Evolutionary conservation across 495 filamentous ascomycete genomes (phyloP), one percentile per base, ranked within the genome.

Genomic region (Aspergillus hancockii): DNA sequence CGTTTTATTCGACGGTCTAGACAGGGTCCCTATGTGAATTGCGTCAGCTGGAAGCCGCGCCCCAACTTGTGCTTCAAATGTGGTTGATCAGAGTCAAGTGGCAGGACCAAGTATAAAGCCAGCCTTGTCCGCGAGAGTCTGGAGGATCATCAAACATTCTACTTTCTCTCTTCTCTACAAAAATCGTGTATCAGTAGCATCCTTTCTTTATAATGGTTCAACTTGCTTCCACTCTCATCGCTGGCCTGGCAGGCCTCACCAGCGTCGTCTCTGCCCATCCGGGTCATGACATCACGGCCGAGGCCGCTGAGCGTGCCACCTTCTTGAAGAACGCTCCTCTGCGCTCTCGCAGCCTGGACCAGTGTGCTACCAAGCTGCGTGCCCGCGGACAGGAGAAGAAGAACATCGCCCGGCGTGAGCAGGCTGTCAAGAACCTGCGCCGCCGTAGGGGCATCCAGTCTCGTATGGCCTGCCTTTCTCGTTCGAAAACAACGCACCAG

Each of bases 301-400:
- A 83, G 63, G 65, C 73, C 23, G 74, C 72, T 10, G 77, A 81
- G 65, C 80, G 77, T 40, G 71, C 72, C 36, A 66, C 67, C 0
- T 79, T 76, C 58, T 60, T 83, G 54, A 68, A 71, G 60, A 57
- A 54, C 7, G 64, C 69, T 8, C 57, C 59, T 22, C 22, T 71
- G 14, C 71, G 75, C 38, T 63, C 73, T 31, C 75, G 72, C 51
- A 74, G 77, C 46, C 67, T 81, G 38, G 61, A 62, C 38, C 79
- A 81, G 59, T 85, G 81, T 65, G 71, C 80, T 30, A 68, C 70
- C 4, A 71, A 78, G 67, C 66, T 85, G 46, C 76, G 70, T 64
- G 75, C 77, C n/a, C 78, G 80, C 21, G 82, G 82, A 40, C 61
- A 73, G 9, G 73, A 81, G 57, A 68, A 61, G 40, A 71, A 71